Percentiles rank a stretch among this genome's conserved stretches.
phyloP scores from a whole-genome alignment of 2,329 filamentous ascomycete species.

The Penicillium sp. region DNA sequence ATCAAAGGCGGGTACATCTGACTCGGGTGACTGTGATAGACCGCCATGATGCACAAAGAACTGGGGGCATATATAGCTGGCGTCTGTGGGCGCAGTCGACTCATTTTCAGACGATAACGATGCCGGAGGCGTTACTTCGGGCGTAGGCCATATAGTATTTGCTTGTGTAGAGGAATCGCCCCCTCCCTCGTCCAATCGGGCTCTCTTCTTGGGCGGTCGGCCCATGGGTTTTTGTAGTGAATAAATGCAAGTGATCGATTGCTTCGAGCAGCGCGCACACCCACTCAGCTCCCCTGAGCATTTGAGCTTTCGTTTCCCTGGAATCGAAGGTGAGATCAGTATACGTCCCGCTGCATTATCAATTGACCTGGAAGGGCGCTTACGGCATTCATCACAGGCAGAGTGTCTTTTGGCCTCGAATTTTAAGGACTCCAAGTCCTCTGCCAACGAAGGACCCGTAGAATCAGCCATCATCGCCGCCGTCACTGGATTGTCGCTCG shows the following conservation, averaged over 20 bases:
- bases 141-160: constrained; percentile 20
- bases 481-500: not conserved
- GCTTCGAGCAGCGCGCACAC: constrained; percentile 40
- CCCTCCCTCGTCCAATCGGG: constrained; percentile 26
- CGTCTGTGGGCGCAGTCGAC: constrained; percentile 15
- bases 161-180: constrained; percentile 9
- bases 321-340: constrained; percentile 11
- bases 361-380: constrained; percentile 14
- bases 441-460: not conserved
- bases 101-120: constrained; percentile 15
- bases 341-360: not conserved
- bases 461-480: constrained; percentile 6
- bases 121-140: constrained; percentile 16
- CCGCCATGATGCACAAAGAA: constrained; percentile 11
- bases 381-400: constrained; percentile 47
- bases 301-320: constrained; percentile 45
- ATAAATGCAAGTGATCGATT: constrained; percentile 40
- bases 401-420: constrained; percentile 38
- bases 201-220: constrained; percentile 40
- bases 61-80: constrained; percentile 25
- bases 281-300: constrained; percentile 43
- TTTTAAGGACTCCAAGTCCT: constrained; percentile 5
- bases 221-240: constrained; percentile 46
- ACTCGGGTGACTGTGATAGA: constrained; percentile 9
- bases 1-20: constrained; percentile 18